Conservation (phyloP, 352 stramenopile species). For the Blastocystis sp. region DNA sequence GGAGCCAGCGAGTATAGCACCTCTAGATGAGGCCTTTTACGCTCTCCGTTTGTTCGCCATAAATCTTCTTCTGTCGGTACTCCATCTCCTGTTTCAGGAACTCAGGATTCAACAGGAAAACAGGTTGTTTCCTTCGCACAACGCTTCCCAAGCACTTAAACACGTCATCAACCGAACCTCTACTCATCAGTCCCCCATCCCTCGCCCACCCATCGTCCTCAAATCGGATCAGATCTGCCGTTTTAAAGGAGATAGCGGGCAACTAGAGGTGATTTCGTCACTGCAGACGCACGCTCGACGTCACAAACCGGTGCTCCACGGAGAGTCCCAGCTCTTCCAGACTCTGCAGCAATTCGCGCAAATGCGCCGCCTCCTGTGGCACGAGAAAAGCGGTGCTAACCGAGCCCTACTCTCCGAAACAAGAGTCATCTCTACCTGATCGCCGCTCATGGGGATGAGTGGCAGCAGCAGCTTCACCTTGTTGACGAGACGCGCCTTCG, state of each 20-base stretch:
- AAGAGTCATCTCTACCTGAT: not conserved
- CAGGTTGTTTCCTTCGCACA: not conserved
- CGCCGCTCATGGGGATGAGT: not conserved
- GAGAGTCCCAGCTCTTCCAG: not conserved
- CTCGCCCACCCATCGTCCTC: not conserved
- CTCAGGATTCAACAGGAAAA: not conserved
- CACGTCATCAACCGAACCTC: not conserved
- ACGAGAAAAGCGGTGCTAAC: slow-evolving; percentile 3
- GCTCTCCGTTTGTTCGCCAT: not conserved
- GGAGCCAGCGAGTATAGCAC: not conserved
- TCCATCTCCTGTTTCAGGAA: slow-evolving; percentile 39
- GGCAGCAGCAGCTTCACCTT: slow-evolving; percentile 26
- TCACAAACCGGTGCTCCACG: not conserved
- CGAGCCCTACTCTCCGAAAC: not conserved
- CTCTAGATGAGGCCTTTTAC: not conserved
- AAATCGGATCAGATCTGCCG: not conserved
- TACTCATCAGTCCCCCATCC: not conserved
- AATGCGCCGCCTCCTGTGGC: not conserved
- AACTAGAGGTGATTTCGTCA: not conserved
- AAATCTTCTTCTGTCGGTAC: slow-evolving; percentile 19
- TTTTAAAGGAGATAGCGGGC: slow-evolving; percentile 30
- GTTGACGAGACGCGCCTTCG: slow-evolving; percentile 38
- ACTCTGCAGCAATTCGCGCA: slow-evolving; percentile 20
- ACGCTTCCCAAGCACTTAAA: slow-evolving; percentile 5
- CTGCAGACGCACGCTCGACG: not conserved